Conservation (phyloP, 306 rosid species). For the Vicia faba region DNA sequence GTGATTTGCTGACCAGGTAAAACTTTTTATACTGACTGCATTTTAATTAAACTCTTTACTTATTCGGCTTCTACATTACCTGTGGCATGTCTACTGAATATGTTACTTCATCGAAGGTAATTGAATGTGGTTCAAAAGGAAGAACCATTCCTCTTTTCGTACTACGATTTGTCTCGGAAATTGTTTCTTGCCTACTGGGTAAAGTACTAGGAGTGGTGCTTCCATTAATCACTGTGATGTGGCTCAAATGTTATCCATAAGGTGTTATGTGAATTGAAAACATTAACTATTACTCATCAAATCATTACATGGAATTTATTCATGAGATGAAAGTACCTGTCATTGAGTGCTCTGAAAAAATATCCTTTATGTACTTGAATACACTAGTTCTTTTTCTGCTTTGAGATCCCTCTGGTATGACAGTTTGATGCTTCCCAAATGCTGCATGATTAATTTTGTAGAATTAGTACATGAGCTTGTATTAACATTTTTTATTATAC, state of each 20-base stretch:
- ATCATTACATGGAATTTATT: background rate
- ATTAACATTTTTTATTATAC: background rate
- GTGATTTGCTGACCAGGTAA: background rate
- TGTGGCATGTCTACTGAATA: conserved; percentile 69
- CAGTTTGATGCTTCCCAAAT: conserved; percentile 43
- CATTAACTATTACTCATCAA: conserved; percentile 10
- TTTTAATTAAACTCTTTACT: background rate
- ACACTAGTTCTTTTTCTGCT: conserved; percentile 18
- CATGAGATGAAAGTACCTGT: conserved; percentile 41
- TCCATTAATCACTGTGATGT: conserved; percentile 38
- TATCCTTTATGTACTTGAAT: conserved; percentile 24
- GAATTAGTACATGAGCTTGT: conserved; percentile 15
- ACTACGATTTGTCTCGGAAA: conserved; percentile 24
- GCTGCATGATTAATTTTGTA: conserved; percentile 44
- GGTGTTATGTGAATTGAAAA: conserved; percentile 20
- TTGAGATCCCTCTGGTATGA: conserved; percentile 45
- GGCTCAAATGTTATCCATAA: conserved; percentile 17
- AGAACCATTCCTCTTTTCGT: conserved; percentile 61
- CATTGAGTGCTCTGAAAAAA: conserved; percentile 39
- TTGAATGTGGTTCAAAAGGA: conserved; percentile 60
- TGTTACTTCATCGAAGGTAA: conserved; percentile 51
- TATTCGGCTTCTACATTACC: conserved; percentile 31
- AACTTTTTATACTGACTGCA: background rate
- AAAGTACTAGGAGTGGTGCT: conserved; percentile 15
- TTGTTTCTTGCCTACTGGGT: conserved; percentile 16